Conservation (phyloP, 2,329 filamentous ascomycete species). For the Metarhizium sp. region DNA sequence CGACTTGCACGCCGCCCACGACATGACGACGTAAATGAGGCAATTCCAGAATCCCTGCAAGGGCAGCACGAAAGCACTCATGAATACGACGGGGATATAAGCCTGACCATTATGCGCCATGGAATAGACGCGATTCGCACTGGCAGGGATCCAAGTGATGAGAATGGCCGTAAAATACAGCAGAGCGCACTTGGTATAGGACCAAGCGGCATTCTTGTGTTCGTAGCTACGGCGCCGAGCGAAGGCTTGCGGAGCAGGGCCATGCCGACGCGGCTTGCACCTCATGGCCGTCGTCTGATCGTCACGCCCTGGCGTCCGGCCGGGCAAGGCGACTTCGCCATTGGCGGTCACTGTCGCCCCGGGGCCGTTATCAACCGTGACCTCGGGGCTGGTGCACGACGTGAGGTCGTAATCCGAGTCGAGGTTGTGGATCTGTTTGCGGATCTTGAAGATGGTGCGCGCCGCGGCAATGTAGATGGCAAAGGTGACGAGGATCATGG, state of each 20-base stretch:
- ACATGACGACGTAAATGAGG: constrained; percentile 59
- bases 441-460: constrained; percentile 51
- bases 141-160: constrained; percentile 63
- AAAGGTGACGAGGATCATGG: constrained; percentile 10
- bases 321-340: neutral
- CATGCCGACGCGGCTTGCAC: neutral
- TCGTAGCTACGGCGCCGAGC: constrained; percentile 26
- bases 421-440: constrained; percentile 41
- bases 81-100: constrained; percentile 49
- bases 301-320: neutral
- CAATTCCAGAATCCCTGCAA: constrained; percentile 74
- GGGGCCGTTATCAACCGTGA: neutral
- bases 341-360: neutral
- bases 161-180: constrained; percentile 58
- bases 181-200: constrained; percentile 54
- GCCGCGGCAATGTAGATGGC: constrained; percentile 38
- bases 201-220: constrained; percentile 49
- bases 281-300: neutral
- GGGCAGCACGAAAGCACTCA: constrained; percentile 61
- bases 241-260: neutral
- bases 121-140: constrained; percentile 60
- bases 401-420: neutral
- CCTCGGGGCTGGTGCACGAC: constrained; percentile 30
- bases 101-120: constrained; percentile 41
- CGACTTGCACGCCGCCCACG: constrained; percentile 44